Evolutionary conservation across 2,329 filamentous ascomycete genomes (phyloP).

Genomic region (Aspergillus tubingensis): DNA sequence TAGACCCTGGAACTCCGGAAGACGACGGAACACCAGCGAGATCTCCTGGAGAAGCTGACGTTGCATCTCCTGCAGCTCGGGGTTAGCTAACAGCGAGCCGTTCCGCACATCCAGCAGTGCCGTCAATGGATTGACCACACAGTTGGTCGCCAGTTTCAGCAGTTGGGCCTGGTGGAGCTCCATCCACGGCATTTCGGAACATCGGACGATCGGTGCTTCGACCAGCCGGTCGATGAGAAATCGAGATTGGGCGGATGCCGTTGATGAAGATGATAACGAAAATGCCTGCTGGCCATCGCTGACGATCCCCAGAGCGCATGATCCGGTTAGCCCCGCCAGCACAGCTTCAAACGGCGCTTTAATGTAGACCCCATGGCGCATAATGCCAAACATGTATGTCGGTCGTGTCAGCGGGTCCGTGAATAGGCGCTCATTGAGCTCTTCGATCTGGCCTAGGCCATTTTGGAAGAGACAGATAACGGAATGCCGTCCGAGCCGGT

Average conservation of each 20-base stretch:
- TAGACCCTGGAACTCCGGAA: neutral
- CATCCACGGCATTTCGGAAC: neutral
- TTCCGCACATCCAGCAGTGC: conserved; percentile 7
- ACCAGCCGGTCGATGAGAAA: neutral
- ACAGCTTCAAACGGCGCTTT: conserved; percentile 1
- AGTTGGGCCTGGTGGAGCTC: conserved; percentile 5
- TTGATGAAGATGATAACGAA: neutral
- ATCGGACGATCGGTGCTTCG: neutral
- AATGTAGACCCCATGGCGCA: conserved; percentile 6
- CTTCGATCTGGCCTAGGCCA: conserved; percentile 6
- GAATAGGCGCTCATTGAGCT: conserved; percentile 1
- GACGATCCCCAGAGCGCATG: conserved; percentile 1
- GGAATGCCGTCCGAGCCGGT: conserved; percentile 8
- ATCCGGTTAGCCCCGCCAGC: neutral
- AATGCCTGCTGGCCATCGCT: neutral
- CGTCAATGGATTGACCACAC: conserved; percentile 8
- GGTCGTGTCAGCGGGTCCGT: neutral
- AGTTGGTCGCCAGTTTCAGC: conserved; percentile 8
- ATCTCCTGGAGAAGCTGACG: conserved; percentile 7
- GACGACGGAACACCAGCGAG: neutral
- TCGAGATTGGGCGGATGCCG: neutral
- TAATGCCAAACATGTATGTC: conserved; percentile 7
- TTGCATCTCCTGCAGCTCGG: neutral
- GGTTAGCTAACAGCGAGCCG: neutral
- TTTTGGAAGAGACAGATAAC: conserved; percentile 10